Evolutionary conservation across 192 early-diverging fungal genomes (phyloP).

Genomic region (Entomortierella beljakovae): DNA sequence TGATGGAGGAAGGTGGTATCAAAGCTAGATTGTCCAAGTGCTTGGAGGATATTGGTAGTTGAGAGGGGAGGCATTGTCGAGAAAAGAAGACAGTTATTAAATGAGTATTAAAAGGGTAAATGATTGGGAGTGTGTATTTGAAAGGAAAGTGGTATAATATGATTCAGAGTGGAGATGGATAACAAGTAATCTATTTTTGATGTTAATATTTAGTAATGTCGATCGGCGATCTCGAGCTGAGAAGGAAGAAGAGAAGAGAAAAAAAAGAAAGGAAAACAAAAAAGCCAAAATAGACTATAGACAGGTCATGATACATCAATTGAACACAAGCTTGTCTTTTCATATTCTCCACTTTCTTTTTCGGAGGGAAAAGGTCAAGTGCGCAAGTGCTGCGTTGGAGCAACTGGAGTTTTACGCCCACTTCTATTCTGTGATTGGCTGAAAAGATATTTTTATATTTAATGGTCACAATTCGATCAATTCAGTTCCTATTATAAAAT

Average conservation of each 20-base stretch:
- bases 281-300: not conserved
- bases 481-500: not conserved
- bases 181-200: not conserved
- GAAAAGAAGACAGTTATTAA: not conserved
- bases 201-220: not conserved
- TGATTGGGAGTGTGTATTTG: not conserved
- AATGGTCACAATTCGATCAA: not conserved
- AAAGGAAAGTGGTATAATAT: not conserved
- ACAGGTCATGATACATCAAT: not conserved
- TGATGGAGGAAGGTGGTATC: constrained; percentile 39
- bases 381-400: constrained; percentile 14
- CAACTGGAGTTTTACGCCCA: constrained; percentile 6
- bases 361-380: not conserved
- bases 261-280: not conserved
- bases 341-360: not conserved
- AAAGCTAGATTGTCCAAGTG: constrained; percentile 21
- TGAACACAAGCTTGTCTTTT: not conserved
- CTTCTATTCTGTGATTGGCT: not conserved
- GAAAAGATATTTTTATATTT: not conserved
- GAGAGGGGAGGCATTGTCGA: constrained; percentile 34
- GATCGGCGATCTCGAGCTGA: not conserved
- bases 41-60: constrained; percentile 22
- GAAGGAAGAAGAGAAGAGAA: not conserved
- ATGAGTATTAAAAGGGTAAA: not conserved
- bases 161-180: not conserved